Conservation (phyloP, 2,329 filamentous ascomycete genomes). For the Stagonosporopsis chrysanthemi region DNA sequence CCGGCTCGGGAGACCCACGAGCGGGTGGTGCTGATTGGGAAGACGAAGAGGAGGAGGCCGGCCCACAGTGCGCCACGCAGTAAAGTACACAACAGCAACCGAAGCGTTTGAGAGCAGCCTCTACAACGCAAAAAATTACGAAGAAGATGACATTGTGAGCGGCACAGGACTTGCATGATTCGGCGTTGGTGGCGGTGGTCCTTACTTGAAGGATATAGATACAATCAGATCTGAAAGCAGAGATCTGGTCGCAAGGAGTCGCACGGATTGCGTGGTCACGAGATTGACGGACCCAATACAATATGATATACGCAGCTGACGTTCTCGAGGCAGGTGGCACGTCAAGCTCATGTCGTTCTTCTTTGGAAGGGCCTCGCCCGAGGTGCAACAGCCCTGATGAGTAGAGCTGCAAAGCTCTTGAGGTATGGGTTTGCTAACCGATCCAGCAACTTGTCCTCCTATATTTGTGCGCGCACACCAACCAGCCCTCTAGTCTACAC, state of each 20-base stretch:
- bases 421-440: too few species aligned
- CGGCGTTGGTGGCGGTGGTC: conserved; percentile 29
- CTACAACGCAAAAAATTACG: not conserved
- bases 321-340: not conserved
- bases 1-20: conserved; percentile 72
- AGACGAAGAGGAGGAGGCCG: conserved; percentile 66
- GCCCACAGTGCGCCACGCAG: conserved; percentile 76
- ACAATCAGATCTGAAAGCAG: conserved; percentile 1
- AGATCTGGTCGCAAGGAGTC: conserved; percentile 6
- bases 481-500: not conserved
- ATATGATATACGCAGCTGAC: not conserved
- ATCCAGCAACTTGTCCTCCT: too few species aligned
- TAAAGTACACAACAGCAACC: conserved; percentile 49
- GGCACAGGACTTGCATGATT: conserved; percentile 30
- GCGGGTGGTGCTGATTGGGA: conserved; percentile 74
- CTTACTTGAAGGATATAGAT: conserved; percentile 13
- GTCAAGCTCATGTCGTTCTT: too few species aligned
- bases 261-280: not conserved
- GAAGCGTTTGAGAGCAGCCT: not conserved
- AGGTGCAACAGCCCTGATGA: too few species aligned
- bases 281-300: not conserved
- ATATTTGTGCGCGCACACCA: too few species aligned
- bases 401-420: too few species aligned
- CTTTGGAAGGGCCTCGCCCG: too few species aligned
- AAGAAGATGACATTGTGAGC: conserved; percentile 22